Evolutionary conservation across 176 grass and related monocot species (phyloP).

Genomic region (Poa pratensis): DNA sequence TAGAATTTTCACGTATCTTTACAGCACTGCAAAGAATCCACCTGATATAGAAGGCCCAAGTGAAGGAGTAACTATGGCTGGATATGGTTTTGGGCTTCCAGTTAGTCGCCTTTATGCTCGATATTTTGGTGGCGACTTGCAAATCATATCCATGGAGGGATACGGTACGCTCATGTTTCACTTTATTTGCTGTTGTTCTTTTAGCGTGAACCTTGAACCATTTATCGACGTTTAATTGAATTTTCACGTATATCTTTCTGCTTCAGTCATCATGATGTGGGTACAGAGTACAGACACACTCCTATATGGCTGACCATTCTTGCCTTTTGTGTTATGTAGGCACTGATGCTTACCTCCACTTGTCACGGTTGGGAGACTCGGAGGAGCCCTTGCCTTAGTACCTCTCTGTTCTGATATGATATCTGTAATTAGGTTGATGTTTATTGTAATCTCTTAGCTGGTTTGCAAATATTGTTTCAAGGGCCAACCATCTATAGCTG

Average conservation of each 20-base stretch:
- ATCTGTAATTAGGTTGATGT: constrained; percentile 31
- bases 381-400: constrained; percentile 86
- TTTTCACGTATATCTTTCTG: neutral
- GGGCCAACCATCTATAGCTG: constrained; percentile 33
- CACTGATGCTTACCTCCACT: constrained; percentile 95
- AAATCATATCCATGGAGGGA: constrained; percentile 99
- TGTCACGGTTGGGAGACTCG: constrained; percentile 89
- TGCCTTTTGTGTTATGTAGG: constrained; percentile 46
- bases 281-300: neutral
- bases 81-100: constrained; percentile 89
- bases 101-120: constrained; percentile 94
- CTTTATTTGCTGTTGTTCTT: neutral
- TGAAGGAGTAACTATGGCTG: constrained; percentile 89
- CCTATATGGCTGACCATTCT: neutral
- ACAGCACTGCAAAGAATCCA: constrained; percentile 86
- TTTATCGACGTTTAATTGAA: neutral
- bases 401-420: constrained; percentile 10
- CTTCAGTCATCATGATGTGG: neutral
- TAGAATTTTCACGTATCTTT: constrained; percentile 96
- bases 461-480: constrained; percentile 37
- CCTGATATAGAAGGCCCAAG: constrained; percentile 61
- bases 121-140: constrained; percentile 95
- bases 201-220: constrained; percentile 6
- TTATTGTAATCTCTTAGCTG: constrained; percentile 38
- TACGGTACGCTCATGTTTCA: constrained; percentile 66